Conservation (phyloP, 306 rosid genomes). For the Cyamopsis tetragonoloba region DNA sequence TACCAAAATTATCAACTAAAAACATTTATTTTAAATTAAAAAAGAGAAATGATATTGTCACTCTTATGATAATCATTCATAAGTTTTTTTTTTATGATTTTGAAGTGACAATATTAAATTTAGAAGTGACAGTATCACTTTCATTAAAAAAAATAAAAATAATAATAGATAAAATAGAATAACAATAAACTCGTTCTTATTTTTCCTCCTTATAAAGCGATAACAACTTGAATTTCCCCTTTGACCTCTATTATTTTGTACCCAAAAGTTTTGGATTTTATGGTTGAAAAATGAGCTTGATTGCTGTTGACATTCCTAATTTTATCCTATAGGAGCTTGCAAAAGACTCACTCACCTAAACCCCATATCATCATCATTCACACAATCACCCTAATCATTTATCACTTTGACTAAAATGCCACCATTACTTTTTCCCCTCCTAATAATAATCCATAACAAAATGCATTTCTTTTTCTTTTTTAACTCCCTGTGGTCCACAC, state of each 20-base stretch:
- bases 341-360: slow-evolving; percentile 17
- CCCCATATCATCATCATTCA: slow-evolving; percentile 2
- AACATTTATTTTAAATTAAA: too few relatives aligned
- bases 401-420: slow-evolving; percentile 32
- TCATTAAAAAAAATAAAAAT: too few relatives aligned
- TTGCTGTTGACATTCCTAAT: neutral
- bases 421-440: slow-evolving; percentile 10
- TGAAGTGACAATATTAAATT: too few relatives aligned
- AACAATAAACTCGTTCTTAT: too few relatives aligned
- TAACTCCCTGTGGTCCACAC: slow-evolving; percentile 2
- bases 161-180: too few relatives aligned
- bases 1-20: too few relatives aligned
- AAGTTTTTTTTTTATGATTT: too few relatives aligned
- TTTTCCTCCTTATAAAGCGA: too few relatives aligned
- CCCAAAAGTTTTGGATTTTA: slow-evolving; percentile 17
- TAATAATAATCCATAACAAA: neutral
- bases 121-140: too few relatives aligned
- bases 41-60: too few relatives aligned
- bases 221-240: neutral
- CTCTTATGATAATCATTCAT: too few relatives aligned
- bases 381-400: slow-evolving; percentile 17
- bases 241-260: neutral
- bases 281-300: slow-evolving; percentile 18
- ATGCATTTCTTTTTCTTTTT: neutral
- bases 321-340: neutral